These are phyloP conservation scores for Thelonectria blattea DNA, from an alignment of 2,329 filamentous ascomycete species.

Conservation along the genomic window DNA sequence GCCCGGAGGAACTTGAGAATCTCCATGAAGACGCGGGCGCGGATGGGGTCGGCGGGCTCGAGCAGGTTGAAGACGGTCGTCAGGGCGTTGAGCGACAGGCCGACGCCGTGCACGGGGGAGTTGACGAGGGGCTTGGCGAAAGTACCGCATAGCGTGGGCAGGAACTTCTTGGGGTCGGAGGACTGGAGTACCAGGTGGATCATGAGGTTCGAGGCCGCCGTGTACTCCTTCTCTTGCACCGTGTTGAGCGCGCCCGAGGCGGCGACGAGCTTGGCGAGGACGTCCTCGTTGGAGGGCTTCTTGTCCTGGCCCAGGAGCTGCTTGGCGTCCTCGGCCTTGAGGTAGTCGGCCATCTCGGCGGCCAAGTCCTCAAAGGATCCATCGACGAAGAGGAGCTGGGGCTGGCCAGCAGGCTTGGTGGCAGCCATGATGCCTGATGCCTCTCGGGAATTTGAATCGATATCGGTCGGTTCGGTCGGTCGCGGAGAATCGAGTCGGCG, in stretches of 20 bases:
- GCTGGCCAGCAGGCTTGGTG: conserved; percentile 54
- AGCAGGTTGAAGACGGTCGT: conserved; percentile 98
- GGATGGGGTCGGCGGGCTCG: conserved; percentile 73
- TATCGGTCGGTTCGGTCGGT: conserved; percentile 26
- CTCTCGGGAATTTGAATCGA: conserved; percentile 28
- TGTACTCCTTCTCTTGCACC: conserved; percentile 95
- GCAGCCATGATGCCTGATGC: conserved; percentile 36
- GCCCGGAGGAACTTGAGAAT: conserved; percentile 83
- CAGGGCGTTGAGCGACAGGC: conserved; percentile 86
- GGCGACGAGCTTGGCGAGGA: conserved; percentile 86
- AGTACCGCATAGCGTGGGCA: conserved; percentile 87
- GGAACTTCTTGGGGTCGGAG: conserved; percentile 81
- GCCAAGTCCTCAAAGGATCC: conserved; percentile 92
- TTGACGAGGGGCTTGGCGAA: conserved; percentile 85
- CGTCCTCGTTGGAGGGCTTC: conserved; percentile 75
- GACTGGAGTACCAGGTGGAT: conserved; percentile 91
- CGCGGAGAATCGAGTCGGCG: conserved; percentile 24
- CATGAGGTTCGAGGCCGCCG: conserved; percentile 94
- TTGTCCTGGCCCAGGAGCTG: conserved; percentile 75
- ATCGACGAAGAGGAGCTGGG: conserved; percentile 78
- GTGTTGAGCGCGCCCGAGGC: conserved; percentile 79
- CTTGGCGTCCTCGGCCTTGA: conserved; percentile 82
- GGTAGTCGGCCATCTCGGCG: conserved; percentile 92
- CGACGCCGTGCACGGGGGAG: conserved; percentile 83
- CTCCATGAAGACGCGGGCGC: conserved; percentile 89